Conservation (phyloP, 225 moss, liverwort and hornwort genomes). For the Climacium dendroides region DNA sequence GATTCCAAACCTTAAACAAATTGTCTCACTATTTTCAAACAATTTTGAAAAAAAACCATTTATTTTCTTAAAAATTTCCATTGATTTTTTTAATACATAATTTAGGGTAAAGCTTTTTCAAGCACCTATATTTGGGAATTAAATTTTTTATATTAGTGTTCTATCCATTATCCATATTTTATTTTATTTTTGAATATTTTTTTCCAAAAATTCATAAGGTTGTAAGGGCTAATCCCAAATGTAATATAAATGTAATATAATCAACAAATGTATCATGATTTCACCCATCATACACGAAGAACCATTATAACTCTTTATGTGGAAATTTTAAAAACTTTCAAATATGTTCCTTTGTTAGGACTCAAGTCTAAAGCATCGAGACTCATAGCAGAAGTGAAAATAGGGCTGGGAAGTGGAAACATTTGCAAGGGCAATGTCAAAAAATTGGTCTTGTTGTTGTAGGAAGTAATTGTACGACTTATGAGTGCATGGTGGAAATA, state of each 20-base stretch:
- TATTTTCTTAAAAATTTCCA: not conserved
- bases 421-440: no score
- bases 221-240: not conserved
- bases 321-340: no score
- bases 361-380: no score
- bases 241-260: not conserved
- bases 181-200: not conserved
- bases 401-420: no score
- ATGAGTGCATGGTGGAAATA: no score
- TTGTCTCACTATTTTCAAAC: not conserved
- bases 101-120: fast-evolving
- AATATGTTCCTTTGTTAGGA: no score
- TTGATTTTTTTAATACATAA: not conserved
- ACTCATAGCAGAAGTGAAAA: no score
- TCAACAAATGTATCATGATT: not conserved
- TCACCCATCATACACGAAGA: not conserved
- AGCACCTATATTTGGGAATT: not conserved
- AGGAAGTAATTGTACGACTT: no score
- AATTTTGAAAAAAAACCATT: not conserved
- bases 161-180: not conserved
- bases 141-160: no score
- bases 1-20: not conserved
- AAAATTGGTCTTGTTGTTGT: no score
- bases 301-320: not conserved
- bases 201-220: not conserved